A percentile compares a stretch with the other conserved stretches of the same genome.
Conservation (phyloP, 352 stramenopile species). For the Thraustochytrium striatum region DNA sequence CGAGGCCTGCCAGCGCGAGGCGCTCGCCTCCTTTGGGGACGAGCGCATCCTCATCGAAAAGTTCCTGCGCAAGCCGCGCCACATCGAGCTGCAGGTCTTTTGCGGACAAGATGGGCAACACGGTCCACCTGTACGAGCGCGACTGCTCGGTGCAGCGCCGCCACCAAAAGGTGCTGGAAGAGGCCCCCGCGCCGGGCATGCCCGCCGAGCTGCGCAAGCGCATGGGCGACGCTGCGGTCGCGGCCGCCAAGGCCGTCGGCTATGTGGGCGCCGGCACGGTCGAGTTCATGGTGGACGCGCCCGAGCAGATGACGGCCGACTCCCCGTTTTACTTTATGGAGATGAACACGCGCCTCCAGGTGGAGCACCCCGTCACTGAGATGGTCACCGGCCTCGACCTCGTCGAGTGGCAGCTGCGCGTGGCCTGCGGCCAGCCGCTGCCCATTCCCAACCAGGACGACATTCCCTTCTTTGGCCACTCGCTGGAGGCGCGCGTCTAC, state of each 20-base stretch:
- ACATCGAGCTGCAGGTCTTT: slow-evolving; percentile 90
- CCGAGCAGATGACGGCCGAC: slow-evolving; percentile 40
- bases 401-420: slow-evolving; percentile 88
- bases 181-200: slow-evolving; percentile 79
- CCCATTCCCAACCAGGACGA: slow-evolving; percentile 78
- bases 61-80: slow-evolving; percentile 75
- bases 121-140: slow-evolving; percentile 76
- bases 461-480: slow-evolving; percentile 70
- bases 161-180: slow-evolving; percentile 90
- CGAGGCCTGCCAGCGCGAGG: slow-evolving; percentile 76
- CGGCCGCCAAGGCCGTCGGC: slow-evolving; percentile 76
- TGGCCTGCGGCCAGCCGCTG: slow-evolving; percentile 80
- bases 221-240: slow-evolving; percentile 79
- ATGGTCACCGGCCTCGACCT: slow-evolving; percentile 70
- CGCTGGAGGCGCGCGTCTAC: slow-evolving; percentile 88
- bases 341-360: slow-evolving; percentile 92
- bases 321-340: slow-evolving; percentile 87
- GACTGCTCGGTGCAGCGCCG: slow-evolving; percentile 62
- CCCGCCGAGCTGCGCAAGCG: slow-evolving; percentile 69
- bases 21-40: slow-evolving; percentile 78
- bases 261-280: slow-evolving; percentile 86
- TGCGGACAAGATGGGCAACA: slow-evolving; percentile 78
- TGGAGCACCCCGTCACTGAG: slow-evolving; percentile 85
- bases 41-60: slow-evolving; percentile 82
- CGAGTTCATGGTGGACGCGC: slow-evolving; percentile 80